A percentile compares a stretch with the other conserved stretches of the same genome.
phyloP scores from a whole-genome alignment of 208 protist genomes.

The Acanthamoeba lenticulata region DNA sequence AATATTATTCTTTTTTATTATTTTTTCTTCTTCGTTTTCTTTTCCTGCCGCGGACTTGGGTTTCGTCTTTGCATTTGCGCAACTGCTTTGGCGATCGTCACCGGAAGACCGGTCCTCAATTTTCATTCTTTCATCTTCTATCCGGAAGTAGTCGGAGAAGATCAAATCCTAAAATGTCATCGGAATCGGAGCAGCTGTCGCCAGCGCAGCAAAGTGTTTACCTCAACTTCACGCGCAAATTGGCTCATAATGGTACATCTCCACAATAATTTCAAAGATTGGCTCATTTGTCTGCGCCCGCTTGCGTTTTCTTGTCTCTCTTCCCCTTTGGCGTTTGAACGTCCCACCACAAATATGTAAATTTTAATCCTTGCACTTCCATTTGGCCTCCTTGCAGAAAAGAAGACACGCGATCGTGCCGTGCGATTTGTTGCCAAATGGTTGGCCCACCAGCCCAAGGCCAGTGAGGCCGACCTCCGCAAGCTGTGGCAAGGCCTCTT shows the following conservation, averaged over 20 bases:
- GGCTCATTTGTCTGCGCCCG: neutral
- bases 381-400: no score
- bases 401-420: neutral
- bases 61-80: no score
- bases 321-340: no score
- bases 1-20: no score
- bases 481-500: slow-evolving; percentile 60
- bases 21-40: neutral
- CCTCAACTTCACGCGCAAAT: neutral
- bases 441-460: slow-evolving; percentile 18
- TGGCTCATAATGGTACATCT: neutral
- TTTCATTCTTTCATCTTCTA: neutral
- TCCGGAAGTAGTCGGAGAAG: no score
- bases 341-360: no score
- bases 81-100: no score
- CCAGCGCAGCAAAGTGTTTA: neutral
- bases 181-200: neutral
- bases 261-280: neutral
- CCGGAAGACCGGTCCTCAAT: neutral
- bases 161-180: no score
- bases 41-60: neutral
- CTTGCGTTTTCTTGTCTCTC: no score
- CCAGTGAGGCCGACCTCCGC: neutral
- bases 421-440: neutral
- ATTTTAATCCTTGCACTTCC: no score